A percentile compares a stretch with the other conserved stretches of the same genome.
phyloP scores from a whole-genome alignment of 192 early-diverging fungal species.

The Mortierella claussenii region DNA sequence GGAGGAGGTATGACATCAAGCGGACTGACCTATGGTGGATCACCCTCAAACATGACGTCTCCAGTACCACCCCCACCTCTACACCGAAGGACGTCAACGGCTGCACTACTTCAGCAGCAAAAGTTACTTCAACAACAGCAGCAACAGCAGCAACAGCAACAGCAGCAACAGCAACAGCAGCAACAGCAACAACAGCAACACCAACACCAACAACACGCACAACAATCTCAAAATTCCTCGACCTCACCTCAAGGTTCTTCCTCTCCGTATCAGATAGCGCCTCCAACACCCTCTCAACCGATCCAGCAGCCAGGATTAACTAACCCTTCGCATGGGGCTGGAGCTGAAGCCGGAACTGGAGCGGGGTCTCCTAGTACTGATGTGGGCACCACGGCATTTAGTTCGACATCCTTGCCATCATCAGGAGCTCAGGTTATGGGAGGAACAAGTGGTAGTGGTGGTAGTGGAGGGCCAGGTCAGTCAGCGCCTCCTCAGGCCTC shows the following conservation, averaged over 20 bases:
- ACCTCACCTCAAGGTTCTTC: too few relatives aligned
- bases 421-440: conserved; percentile 8
- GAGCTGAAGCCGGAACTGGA: not conserved
- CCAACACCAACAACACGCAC: conserved; percentile 1
- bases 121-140: conserved; percentile 9
- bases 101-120: conserved; percentile 10
- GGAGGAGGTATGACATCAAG: too few relatives aligned
- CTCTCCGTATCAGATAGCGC: too few relatives aligned
- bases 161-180: conserved; percentile 18
- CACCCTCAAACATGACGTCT: not conserved
- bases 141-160: conserved; percentile 6
- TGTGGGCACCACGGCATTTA: not conserved
- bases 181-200: conserved; percentile 12
- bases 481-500: conserved; percentile 6
- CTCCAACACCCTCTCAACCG: not conserved
- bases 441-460: too few relatives aligned
- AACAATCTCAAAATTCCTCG: not conserved
- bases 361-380: not conserved
- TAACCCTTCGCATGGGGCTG: not conserved
- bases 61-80: not conserved
- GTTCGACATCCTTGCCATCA: not conserved
- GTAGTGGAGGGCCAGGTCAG: not conserved
- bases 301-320: conserved; percentile 1
- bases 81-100: conserved; percentile 13
- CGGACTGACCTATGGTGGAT: conserved; percentile 3